These are phyloP conservation scores for Penicillium bovifimosum DNA, from an alignment of 495 filamentous ascomycete species.

Conservation along the genomic window DNA sequence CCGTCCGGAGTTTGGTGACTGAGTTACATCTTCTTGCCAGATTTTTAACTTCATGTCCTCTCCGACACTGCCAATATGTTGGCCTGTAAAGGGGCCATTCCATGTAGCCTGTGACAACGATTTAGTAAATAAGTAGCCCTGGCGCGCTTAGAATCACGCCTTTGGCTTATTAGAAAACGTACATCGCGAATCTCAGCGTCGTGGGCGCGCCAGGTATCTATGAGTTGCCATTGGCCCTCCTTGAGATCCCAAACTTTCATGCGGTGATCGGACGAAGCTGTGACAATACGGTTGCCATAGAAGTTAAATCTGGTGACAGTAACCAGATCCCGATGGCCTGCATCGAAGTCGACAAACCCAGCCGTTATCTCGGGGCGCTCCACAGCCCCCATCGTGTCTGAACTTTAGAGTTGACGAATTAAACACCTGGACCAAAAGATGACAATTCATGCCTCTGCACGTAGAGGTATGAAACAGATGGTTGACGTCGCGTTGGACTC, in stretches of 20 bases:
- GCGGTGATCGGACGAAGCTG: conserved; percentile 86
- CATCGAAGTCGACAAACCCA: conserved; percentile 62
- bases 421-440: conserved; percentile 21
- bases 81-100: conserved; percentile 60
- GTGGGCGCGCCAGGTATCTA: conserved; percentile 87
- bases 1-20: conserved; percentile 62
- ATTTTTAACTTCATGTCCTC: conserved; percentile 83
- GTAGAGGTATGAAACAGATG: conserved; percentile 24
- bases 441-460: conserved; percentile 20
- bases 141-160: background rate
- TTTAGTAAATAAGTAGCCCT: conserved; percentile 11
- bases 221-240: conserved; percentile 69
- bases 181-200: conserved; percentile 88
- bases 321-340: conserved; percentile 54
- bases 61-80: conserved; percentile 63
- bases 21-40: conserved; percentile 81
- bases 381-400: conserved; percentile 20
- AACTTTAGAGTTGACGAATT: conserved; percentile 8
- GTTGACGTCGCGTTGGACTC: conserved; percentile 25
- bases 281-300: conserved; percentile 86
- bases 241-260: conserved; percentile 88
- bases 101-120: conserved; percentile 61
- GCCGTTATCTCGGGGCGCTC: conserved; percentile 31
- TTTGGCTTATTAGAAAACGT: conserved; percentile 20
- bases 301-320: conserved; percentile 56